Evolutionary conservation across 2,329 filamentous ascomycete genomes (phyloP), one percentile per base, ranked within the genome.

Genomic region (Venturia nashicola): DNA sequence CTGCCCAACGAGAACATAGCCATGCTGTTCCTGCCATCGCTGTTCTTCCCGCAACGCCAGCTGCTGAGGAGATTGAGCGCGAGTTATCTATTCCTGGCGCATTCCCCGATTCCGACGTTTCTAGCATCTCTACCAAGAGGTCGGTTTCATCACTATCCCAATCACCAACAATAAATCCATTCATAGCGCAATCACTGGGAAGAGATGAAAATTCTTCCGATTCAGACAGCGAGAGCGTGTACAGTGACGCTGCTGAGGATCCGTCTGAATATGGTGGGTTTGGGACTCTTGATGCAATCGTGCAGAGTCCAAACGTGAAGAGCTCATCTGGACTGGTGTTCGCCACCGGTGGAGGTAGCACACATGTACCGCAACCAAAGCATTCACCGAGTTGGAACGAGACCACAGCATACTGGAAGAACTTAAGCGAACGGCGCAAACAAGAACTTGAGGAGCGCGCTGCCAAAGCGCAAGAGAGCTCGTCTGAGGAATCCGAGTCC

Each of bases 221-320:
- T n/a, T 76, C 77, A 3, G 83, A 85, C 64, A 76, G 76, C 16
- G 78, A 76, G 61, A 86, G 82, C 66, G 80, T 89, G 32, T 92
- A 90, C 71, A 90, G 86, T 67, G 89, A 92, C 73, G 89, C 89
- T 0, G 87, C 87, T 63, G 89, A 92, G 73, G 87, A 91, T 66
- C 83, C 83, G 0, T 86, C 90, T 16, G 86, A 88, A 46, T 82
- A 81, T 2, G 82, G 83, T 59, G 88, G 86, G 0, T 92, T 90
- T 69, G 79, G 85, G 70, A 91, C 88, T 5, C 78, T 92, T 8
- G 82, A 91, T 72, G 89, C 89, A 12, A 83, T 91, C 9, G 80
- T 90, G 1, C 82, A 86, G 23, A 84, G 80, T 59, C 84, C 87
- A 3, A 69, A 78, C 1, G 67, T 71, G 69, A n/a, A 67, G 69